Evolutionary conservation across 164 flowering plant genomes (phyloP).

Genomic region (Nymphaea colorata): DNA sequence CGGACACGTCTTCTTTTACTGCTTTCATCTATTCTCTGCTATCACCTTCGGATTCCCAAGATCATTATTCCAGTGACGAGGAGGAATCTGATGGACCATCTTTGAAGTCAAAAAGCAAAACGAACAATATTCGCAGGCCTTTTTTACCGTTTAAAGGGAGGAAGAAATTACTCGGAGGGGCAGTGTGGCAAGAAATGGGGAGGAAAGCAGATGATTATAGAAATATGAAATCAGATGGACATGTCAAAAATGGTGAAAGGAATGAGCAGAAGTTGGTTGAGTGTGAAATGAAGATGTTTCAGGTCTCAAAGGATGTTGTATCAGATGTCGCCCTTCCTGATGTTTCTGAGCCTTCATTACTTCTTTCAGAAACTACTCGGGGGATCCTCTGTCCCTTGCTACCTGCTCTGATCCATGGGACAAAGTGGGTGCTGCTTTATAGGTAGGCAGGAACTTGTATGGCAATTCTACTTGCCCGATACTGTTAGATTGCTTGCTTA

Average conservation of each 20-base stretch:
- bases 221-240: constrained; percentile 22
- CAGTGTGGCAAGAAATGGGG: constrained; percentile 12
- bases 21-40: constrained; percentile 76
- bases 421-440: constrained; percentile 83
- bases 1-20: constrained; percentile 91
- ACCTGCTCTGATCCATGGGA: constrained; percentile 74
- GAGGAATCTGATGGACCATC: constrained; percentile 14
- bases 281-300: constrained; percentile 30
- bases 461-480: too few species aligned
- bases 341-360: constrained; percentile 71
- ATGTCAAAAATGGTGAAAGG: constrained; percentile 18
- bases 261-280: constrained; percentile 19
- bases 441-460: constrained; percentile 27
- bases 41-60: constrained; percentile 38
- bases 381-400: constrained; percentile 50
- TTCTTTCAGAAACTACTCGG: constrained; percentile 60
- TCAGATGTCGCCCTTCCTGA: constrained; percentile 33
- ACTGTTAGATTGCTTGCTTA: too few species aligned
- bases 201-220: constrained; percentile 33
- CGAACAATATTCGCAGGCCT: constrained; percentile 35
- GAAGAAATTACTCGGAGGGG: constrained; percentile 51
- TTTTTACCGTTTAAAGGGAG: constrained; percentile 46
- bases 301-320: constrained; percentile 16
- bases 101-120: constrained; percentile 22
- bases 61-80: constrained; percentile 17